Evolutionary conservation across 2,329 filamentous ascomycete species (phyloP).

Genomic region (Arthrinium puccinioides): DNA sequence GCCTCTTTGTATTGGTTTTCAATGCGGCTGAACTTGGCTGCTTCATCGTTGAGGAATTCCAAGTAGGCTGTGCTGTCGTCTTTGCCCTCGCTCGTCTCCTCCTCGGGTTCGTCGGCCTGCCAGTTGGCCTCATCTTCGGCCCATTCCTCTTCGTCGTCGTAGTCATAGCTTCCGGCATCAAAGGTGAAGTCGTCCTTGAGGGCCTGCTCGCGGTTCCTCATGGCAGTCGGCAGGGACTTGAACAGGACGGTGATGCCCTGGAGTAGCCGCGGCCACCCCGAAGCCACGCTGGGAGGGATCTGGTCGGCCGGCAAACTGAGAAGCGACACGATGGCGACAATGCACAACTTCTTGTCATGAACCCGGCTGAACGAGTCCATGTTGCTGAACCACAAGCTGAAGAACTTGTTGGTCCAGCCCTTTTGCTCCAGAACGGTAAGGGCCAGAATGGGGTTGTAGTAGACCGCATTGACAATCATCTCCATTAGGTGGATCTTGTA

Average conservation of each 20-base stretch:
- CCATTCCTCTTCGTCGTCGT: slow-evolving; percentile 72
- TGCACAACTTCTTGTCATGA: slow-evolving; percentile 97
- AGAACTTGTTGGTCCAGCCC: slow-evolving; percentile 97
- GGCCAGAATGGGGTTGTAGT: slow-evolving; percentile 87
- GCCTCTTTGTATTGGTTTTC: slow-evolving; percentile 33
- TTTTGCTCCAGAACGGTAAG: slow-evolving; percentile 85
- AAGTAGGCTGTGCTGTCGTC: slow-evolving; percentile 93
- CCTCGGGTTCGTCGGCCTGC: slow-evolving; percentile 66
- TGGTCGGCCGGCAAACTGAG: slow-evolving; percentile 73
- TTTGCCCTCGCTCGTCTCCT: slow-evolving; percentile 59
- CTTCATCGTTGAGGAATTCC: slow-evolving; percentile 93
- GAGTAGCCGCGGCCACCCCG: slow-evolving; percentile 88
- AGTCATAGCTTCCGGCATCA: slow-evolving; percentile 51
- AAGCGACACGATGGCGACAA: slow-evolving; percentile 83
- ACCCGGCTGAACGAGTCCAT: slow-evolving; percentile 91
- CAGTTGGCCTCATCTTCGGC: slow-evolving; percentile 77
- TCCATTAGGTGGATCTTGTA: slow-evolving; percentile 97
- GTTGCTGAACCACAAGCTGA: slow-evolving; percentile 94
- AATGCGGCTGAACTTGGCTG: slow-evolving; percentile 73
- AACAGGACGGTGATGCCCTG: slow-evolving; percentile 85
- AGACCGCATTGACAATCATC: slow-evolving; percentile 96
- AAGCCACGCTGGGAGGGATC: slow-evolving; percentile 85
- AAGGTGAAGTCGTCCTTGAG: slow-evolving; percentile 80
- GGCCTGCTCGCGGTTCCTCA: slow-evolving; percentile 89
- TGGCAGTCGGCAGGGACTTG: slow-evolving; percentile 77